These are phyloP conservation scores for Zasmidium cellare DNA, from an alignment of 2,329 filamentous ascomycete genomes.

Conservation along the genomic window DNA sequence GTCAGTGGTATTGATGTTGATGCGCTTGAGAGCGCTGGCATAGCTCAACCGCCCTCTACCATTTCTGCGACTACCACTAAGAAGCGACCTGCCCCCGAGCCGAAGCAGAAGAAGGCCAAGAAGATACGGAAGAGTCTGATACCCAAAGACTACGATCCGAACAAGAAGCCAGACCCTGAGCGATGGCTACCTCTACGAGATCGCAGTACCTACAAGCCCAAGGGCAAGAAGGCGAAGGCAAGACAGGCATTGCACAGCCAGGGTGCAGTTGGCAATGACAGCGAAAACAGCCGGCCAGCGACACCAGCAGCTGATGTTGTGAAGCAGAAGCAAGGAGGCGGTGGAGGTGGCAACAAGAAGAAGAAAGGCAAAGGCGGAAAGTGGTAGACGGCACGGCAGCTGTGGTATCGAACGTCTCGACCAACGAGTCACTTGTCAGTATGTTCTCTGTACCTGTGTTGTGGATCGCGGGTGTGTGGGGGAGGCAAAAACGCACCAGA, in stretches of 20 bases:
- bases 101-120: slow-evolving; percentile 55
- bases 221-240: slow-evolving; percentile 83
- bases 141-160: slow-evolving; percentile 73
- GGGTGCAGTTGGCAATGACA: slow-evolving; percentile 71
- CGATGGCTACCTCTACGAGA: slow-evolving; percentile 91
- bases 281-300: slow-evolving; percentile 31
- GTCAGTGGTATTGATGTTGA: slow-evolving; percentile 61
- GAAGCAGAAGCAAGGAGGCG: slow-evolving; percentile 47
- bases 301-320: slow-evolving; percentile 37
- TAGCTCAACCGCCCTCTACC: slow-evolving; percentile 46
- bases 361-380: slow-evolving; percentile 40
- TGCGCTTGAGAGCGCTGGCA: slow-evolving; percentile 65
- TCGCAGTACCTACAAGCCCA: slow-evolving; percentile 82
- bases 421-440: too few relatives aligned
- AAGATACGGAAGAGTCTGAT: slow-evolving; percentile 61
- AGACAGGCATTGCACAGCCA: slow-evolving; percentile 71
- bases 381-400: slow-evolving; percentile 15
- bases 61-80: slow-evolving; percentile 34
- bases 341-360: slow-evolving; percentile 36
- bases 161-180: slow-evolving; percentile 82
- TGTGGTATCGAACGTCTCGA: too few relatives aligned
- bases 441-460: too few relatives aligned
- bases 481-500: too few relatives aligned
- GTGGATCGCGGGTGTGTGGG: too few relatives aligned
- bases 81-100: slow-evolving; percentile 52